Evolutionary conservation across 2,329 filamentous ascomycete species (phyloP).

Genomic region (Aureobasidium zeae): DNA sequence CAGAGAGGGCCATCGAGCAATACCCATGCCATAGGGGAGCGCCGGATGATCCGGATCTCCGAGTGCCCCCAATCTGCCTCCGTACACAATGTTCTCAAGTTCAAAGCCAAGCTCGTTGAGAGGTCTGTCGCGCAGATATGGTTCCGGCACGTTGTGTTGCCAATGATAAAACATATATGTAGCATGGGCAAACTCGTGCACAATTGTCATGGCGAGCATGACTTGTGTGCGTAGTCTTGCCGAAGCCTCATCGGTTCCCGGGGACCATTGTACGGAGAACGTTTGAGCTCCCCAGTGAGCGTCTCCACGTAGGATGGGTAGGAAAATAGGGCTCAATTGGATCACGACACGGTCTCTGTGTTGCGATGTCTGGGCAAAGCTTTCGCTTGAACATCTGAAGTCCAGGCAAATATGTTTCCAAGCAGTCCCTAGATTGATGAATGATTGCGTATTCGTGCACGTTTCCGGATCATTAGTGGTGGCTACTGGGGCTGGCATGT

Average conservation of each 20-base stretch:
- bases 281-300: background rate
- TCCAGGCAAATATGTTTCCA: no score
- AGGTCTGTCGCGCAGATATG: background rate
- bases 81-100: background rate
- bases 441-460: no score
- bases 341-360: background rate
- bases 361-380: no score
- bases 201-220: background rate
- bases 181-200: conserved; percentile 1
- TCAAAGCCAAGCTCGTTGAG: conserved; percentile 2
- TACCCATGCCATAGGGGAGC: background rate
- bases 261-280: background rate
- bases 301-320: background rate
- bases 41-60: background rate
- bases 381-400: no score
- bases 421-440: no score
- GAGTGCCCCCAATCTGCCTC: background rate
- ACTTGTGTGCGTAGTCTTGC: background rate
- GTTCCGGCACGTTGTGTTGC: background rate
- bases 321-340: background rate
- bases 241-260: background rate
- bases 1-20: background rate
- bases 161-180: background rate
- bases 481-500: no score
- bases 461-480: no score